A percentile compares a stretch with the other conserved stretches of the same genome.
phyloP scores from a whole-genome alignment of 441 rosid species.

The Brassica balearica region DNA sequence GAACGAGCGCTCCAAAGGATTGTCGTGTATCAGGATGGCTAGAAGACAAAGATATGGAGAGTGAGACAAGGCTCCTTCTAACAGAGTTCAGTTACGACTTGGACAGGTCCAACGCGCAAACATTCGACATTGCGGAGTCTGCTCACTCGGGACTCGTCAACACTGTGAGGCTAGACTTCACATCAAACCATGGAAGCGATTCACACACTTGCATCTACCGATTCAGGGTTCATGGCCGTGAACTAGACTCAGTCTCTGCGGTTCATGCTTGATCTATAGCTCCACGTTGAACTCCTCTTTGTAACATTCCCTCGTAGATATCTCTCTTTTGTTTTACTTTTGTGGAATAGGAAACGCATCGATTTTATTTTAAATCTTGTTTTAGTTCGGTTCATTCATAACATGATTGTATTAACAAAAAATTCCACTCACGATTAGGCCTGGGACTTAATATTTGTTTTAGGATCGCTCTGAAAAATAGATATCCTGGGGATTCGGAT shows the following conservation, averaged over 20 bases:
- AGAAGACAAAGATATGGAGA: slow-evolving; percentile 47
- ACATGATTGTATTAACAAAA: background rate
- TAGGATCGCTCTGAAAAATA: no score
- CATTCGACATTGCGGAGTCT: slow-evolving; percentile 54
- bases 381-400: background rate
- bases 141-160: slow-evolving; percentile 57
- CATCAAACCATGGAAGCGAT: slow-evolving; percentile 84
- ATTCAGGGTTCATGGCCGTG: slow-evolving; percentile 83
- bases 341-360: slow-evolving; percentile 5
- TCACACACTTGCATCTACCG: slow-evolving; percentile 90
- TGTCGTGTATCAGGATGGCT: slow-evolving; percentile 88
- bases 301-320: slow-evolving; percentile 27
- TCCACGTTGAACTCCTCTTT: slow-evolving; percentile 18
- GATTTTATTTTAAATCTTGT: background rate
- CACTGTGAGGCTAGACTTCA: slow-evolving; percentile 73
- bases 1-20: slow-evolving; percentile 91
- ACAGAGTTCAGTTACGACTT: slow-evolving; percentile 81
- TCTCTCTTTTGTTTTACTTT: background rate
- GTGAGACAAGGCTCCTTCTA: slow-evolving; percentile 57
- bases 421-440: background rate
- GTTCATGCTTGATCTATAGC: slow-evolving; percentile 17
- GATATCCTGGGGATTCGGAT: no score
- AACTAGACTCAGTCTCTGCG: slow-evolving; percentile 55
- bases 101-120: slow-evolving; percentile 88
- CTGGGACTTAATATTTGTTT: no score